These are phyloP conservation scores for Rhodotorula sp. DNA, from an alignment of 1,284 basidiomycete species.

Conservation along the genomic window DNA sequence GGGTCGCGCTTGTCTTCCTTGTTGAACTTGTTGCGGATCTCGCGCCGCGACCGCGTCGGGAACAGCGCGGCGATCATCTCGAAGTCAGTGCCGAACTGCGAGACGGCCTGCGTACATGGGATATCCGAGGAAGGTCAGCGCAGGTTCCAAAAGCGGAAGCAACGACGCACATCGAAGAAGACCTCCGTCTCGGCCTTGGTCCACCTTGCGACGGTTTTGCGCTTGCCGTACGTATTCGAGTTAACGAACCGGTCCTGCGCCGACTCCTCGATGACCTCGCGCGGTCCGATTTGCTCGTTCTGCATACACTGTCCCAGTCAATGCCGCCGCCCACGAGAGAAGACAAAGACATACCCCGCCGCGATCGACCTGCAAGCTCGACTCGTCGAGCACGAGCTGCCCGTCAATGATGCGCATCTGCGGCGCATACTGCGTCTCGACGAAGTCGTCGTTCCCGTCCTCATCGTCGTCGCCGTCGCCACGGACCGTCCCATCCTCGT, in stretches of 20 bases:
- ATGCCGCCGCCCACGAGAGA: slow-evolving; percentile 38
- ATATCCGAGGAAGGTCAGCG: background rate
- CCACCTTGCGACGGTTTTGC: slow-evolving; percentile 66
- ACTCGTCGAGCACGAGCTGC: slow-evolving; percentile 76
- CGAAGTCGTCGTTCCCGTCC: slow-evolving; percentile 57
- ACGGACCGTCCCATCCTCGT: slow-evolving; percentile 12
- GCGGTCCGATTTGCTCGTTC: slow-evolving; percentile 17
- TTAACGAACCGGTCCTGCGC: slow-evolving; percentile 55
- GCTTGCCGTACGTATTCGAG: slow-evolving; percentile 65
- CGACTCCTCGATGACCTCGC: slow-evolving; percentile 38
- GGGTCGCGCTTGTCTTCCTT: slow-evolving; percentile 78
- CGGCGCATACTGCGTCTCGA: slow-evolving; percentile 69
- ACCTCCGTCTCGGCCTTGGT: slow-evolving; percentile 79
- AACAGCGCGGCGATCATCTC: slow-evolving; percentile 83
- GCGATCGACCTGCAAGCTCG: slow-evolving; percentile 73
- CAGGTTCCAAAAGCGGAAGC: background rate
- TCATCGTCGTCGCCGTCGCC: slow-evolving; percentile 51
- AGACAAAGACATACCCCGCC: slow-evolving; percentile 20
- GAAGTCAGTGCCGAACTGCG: slow-evolving; percentile 88
- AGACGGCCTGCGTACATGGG: slow-evolving; percentile 65
- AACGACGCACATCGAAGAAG: slow-evolving; percentile 71
- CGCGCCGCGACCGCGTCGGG: slow-evolving; percentile 78
- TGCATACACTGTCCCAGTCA: slow-evolving; percentile 10
- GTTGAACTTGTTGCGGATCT: slow-evolving; percentile 89
- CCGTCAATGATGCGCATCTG: slow-evolving; percentile 79